A percentile compares a stretch with the other conserved stretches of the same genome.
These are phyloP conservation scores for Medicago lupulina DNA, from an alignment of 306 rosid species.

Conservation along the genomic window DNA sequence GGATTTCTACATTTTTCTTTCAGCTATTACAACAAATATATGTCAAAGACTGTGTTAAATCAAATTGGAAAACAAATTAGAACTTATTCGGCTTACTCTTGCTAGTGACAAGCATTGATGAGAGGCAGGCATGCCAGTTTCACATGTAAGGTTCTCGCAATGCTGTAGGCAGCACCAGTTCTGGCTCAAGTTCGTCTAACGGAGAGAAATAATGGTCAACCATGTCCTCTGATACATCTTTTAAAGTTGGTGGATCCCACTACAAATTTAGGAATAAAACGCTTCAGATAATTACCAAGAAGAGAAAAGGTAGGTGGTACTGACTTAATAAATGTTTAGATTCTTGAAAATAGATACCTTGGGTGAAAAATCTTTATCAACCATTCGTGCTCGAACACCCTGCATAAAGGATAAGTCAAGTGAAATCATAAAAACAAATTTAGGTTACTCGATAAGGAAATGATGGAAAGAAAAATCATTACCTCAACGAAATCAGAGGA, in stretches of 20 bases:
- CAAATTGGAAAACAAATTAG: slow-evolving; percentile 11
- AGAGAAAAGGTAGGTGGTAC: neutral
- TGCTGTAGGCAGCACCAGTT: slow-evolving; percentile 73
- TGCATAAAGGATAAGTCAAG: slow-evolving; percentile 34
- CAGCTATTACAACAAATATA: slow-evolving; percentile 38
- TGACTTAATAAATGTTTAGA: neutral
- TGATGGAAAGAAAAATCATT: slow-evolving; percentile 36
- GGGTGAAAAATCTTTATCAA: slow-evolving; percentile 90
- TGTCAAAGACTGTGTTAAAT: too few relatives aligned
- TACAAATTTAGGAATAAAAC: slow-evolving; percentile 51
- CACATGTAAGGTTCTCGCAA: slow-evolving; percentile 81
- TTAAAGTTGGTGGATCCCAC: slow-evolving; percentile 88
- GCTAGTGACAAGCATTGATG: slow-evolving; percentile 35
- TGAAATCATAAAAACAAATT: slow-evolving; percentile 22
- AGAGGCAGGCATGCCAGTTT: slow-evolving; percentile 21
- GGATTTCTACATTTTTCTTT: slow-evolving; percentile 27
- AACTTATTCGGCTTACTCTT: slow-evolving; percentile 37
- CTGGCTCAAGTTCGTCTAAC: slow-evolving; percentile 64
- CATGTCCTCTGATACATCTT: slow-evolving; percentile 81
- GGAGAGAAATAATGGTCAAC: slow-evolving; percentile 72
- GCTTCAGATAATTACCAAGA: neutral
- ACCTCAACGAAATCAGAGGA: slow-evolving; percentile 88
- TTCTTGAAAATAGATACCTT: slow-evolving; percentile 60
- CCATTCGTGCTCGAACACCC: slow-evolving; percentile 92
- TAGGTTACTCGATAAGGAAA: slow-evolving; percentile 10